These are phyloP conservation scores for Hevea brasiliensis DNA, from an alignment of 345 rosid genomes.

Conservation along the genomic window DNA sequence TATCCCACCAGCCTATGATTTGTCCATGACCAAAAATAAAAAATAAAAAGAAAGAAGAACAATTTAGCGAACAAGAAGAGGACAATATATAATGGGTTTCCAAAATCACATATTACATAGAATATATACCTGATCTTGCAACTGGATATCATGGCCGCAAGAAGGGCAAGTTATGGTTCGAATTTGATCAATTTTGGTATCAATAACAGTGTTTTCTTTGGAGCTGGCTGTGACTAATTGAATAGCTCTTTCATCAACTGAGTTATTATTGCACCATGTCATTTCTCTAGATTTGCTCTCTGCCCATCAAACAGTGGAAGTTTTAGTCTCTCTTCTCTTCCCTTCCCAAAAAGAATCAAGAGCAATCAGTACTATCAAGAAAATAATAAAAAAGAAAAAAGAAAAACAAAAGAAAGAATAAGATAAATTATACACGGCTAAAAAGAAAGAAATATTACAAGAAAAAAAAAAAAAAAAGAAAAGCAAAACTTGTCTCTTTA, in stretches of 20 bases:
- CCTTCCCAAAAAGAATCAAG: conserved; percentile 1
- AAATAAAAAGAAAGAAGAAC: not conserved
- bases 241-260: conserved; percentile 40
- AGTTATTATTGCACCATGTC: conserved; percentile 61
- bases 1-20: conserved; percentile 51
- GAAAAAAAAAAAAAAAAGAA: not conserved
- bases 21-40: too few species aligned
- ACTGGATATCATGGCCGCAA: conserved; percentile 62
- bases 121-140: conserved; percentile 57
- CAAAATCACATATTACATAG: not conserved
- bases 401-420: conserved; percentile 1
- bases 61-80: not conserved
- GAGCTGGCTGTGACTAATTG: conserved; percentile 22
- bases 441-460: not conserved
- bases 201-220: conserved; percentile 4
- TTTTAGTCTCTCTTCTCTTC: conserved; percentile 16
- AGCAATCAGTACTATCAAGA: not conserved
- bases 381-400: not conserved
- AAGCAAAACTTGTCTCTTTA: conserved; percentile 7
- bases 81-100: too few species aligned
- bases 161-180: conserved; percentile 56
- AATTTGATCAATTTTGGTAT: not conserved
- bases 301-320: conserved; percentile 20
- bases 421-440: not conserved
- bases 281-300: conserved; percentile 38